These are phyloP conservation scores for Themeda triandra DNA, from an alignment of 176 grass and related monocot species.

Conservation along the genomic window DNA sequence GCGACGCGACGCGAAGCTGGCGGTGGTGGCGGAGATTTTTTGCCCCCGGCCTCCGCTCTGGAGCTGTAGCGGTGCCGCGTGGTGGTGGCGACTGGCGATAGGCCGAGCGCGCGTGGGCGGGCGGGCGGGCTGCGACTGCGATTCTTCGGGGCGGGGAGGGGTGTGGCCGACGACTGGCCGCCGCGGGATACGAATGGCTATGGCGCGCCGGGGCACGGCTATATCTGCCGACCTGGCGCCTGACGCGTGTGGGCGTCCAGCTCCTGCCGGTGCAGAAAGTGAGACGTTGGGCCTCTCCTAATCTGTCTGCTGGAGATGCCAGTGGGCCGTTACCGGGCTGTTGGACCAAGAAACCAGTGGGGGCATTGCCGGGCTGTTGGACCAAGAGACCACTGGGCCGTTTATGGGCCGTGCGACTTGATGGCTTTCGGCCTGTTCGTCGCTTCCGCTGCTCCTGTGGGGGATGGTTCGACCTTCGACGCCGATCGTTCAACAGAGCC, in stretches of 20 bases:
- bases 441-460: too few relatives aligned
- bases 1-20: neutral
- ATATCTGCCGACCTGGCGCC: neutral
- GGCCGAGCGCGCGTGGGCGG: neutral
- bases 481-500: too few relatives aligned
- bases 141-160: neutral
- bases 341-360: too few relatives aligned
- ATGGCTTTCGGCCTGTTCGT: too few relatives aligned
- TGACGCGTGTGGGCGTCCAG: neutral
- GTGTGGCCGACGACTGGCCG: neutral
- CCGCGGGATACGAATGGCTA: constrained; percentile 27
- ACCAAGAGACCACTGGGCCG: too few relatives aligned
- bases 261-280: neutral
- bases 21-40: constrained; percentile 8
- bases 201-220: neutral
- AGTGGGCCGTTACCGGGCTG: too few relatives aligned
- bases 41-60: neutral
- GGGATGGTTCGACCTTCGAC: too few relatives aligned
- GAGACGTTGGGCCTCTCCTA: neutral
- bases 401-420: too few relatives aligned
- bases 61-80: neutral
- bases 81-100: neutral
- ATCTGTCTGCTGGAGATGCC: neutral
- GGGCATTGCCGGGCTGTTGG: too few relatives aligned
- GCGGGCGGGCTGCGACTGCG: too few relatives aligned